phyloP scores from a whole-genome alignment of 257 asterid species.

The Solanum neorickii region DNA sequence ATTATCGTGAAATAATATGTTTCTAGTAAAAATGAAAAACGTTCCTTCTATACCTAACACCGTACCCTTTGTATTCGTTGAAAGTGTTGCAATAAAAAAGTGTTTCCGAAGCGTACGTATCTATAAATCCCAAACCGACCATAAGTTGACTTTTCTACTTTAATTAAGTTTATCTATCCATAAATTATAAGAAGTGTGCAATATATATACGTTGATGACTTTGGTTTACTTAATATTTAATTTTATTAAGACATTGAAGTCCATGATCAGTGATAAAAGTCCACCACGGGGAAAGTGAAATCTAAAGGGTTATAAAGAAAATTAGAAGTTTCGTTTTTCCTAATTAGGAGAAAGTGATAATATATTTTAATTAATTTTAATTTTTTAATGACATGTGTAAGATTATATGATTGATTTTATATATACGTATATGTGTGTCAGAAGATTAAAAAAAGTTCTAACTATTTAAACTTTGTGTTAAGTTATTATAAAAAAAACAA shows the following conservation, averaged over 20 bases:
- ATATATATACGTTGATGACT: neutral
- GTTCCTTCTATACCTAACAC: neutral
- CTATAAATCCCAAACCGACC: neutral
- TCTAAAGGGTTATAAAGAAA: neutral
- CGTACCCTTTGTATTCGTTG: neutral
- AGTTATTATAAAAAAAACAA: neutral
- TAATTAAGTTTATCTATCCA: neutral
- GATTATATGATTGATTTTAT: no score
- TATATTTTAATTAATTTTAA: no score
- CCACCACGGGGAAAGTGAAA: neutral
- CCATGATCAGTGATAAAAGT: neutral
- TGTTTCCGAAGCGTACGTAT: neutral
- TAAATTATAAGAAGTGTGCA: neutral
- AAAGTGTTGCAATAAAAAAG: neutral
- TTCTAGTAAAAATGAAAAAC: neutral
- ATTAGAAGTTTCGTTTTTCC: neutral
- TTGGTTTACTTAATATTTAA: neutral
- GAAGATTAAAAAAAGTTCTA: no score
- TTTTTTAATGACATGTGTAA: no score
- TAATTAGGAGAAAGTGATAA: neutral
- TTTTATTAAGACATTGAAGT: neutral
- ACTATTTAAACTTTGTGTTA: no score
- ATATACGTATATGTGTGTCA: no score
- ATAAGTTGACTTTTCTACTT: neutral
- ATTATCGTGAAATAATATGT: neutral